Conservation (phyloP, 257 asterid genomes). For the Leptodermis oblonga region DNA sequence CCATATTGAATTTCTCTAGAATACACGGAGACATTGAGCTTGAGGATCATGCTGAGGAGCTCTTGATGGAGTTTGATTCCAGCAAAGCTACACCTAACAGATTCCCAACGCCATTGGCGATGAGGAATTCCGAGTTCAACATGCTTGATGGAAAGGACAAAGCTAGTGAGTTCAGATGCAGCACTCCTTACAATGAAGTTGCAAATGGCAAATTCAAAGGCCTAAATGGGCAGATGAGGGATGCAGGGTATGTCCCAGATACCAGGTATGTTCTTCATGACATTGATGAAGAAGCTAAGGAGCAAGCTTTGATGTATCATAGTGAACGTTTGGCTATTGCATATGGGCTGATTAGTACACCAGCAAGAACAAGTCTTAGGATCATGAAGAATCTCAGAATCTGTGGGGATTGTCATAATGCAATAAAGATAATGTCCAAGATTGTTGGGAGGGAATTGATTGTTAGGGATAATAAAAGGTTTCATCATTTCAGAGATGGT, state of each 20-base stretch:
- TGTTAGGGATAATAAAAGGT: slow-evolving; percentile 29
- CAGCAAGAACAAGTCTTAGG: slow-evolving; percentile 27
- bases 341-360: slow-evolving; percentile 31
- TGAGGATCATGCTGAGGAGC: slow-evolving; percentile 35
- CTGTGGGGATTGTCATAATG: slow-evolving; percentile 30
- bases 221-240: slow-evolving; percentile 29
- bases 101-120: slow-evolving; percentile 19
- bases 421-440: slow-evolving; percentile 30
- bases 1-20: slow-evolving; percentile 20
- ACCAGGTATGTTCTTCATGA: slow-evolving; percentile 33
- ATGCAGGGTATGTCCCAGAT: slow-evolving; percentile 30
- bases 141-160: slow-evolving; percentile 27
- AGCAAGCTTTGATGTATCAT: slow-evolving; percentile 34
- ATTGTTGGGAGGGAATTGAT: slow-evolving; percentile 35
- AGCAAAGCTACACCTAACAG: slow-evolving; percentile 15
- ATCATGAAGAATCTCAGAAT: slow-evolving; percentile 35
- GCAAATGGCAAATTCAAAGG: slow-evolving; percentile 19
- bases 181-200: slow-evolving; percentile 11
- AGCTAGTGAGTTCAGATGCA: slow-evolving; percentile 10
- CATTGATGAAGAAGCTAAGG: slow-evolving; percentile 31
- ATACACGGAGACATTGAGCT: slow-evolving; percentile 40
- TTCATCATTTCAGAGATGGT: slow-evolving; percentile 35
- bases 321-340: slow-evolving; percentile 34
- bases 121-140: slow-evolving; percentile 22
- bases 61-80: slow-evolving; percentile 24